A percentile compares a stretch with the other conserved stretches of the same genome.
Conservation (phyloP, 768 basidiomycete genomes). For the Russula abietina region DNA sequence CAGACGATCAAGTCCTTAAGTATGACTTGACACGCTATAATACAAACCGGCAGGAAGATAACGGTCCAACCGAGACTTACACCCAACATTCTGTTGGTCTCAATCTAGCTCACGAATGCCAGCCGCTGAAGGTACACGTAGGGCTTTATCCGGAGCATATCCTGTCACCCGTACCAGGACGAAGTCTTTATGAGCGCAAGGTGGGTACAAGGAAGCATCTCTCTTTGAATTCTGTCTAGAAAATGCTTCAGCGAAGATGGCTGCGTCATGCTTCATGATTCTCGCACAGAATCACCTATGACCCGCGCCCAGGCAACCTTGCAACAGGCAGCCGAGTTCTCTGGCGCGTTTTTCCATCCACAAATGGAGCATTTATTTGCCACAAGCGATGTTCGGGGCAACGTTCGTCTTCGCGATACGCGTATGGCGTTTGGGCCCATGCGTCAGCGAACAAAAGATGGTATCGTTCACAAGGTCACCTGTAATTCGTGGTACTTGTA, state of each 20-base stretch:
- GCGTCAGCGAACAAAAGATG: conserved; percentile 39
- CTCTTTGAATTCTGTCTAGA: not conserved
- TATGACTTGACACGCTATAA: conserved; percentile 20
- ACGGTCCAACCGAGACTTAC: conserved; percentile 14
- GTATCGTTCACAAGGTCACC: conserved; percentile 50
- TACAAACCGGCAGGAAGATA: not conserved
- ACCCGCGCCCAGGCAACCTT: conserved; percentile 45
- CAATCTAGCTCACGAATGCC: not conserved
- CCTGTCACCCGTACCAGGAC: conserved; percentile 62
- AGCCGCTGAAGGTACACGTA: conserved; percentile 29
- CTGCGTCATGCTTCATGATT: conserved; percentile 55
- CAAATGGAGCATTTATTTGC: conserved; percentile 61
- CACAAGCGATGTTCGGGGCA: conserved; percentile 53
- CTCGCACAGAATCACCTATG: conserved; percentile 35
- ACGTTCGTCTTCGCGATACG: conserved; percentile 60
- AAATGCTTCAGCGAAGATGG: conserved; percentile 57
- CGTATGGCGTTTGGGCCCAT: conserved; percentile 67
- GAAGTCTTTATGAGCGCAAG: conserved; percentile 66
- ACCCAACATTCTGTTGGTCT: conserved; percentile 27
- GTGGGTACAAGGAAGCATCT: conserved; percentile 33
- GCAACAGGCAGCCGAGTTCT: conserved; percentile 50
- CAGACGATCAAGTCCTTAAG: conserved; percentile 16
- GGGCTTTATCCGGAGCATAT: conserved; percentile 60
- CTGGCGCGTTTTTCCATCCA: conserved; percentile 64
- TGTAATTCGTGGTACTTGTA: not conserved